A percentile compares a stretch with the other conserved stretches of the same genome.
Evolutionary conservation across 371 early-diverging fungal species (phyloP).

Genomic region (Rhizomucor miehei): DNA sequence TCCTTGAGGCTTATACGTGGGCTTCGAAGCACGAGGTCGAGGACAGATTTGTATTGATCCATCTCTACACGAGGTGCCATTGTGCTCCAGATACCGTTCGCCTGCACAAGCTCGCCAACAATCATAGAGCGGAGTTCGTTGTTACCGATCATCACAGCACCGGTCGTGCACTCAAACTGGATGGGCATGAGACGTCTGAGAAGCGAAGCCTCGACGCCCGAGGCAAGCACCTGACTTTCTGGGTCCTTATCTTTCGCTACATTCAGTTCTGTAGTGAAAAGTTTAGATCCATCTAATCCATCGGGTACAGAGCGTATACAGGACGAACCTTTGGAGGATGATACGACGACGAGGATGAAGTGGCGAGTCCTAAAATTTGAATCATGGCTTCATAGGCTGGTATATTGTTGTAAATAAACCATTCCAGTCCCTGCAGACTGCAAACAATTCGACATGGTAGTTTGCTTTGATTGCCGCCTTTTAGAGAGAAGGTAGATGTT

Average conservation of each 20-base stretch:
- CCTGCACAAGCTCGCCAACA: slow-evolving; percentile 57
- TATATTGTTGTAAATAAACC: slow-evolving; percentile 80
- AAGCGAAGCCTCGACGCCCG: slow-evolving; percentile 33
- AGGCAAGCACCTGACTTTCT: slow-evolving; percentile 24
- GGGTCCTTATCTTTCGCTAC: slow-evolving; percentile 15
- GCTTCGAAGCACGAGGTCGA: slow-evolving; percentile 52
- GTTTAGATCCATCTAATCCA: too few relatives aligned
- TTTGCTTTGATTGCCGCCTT: slow-evolving; percentile 19
- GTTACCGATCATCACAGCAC: slow-evolving; percentile 77
- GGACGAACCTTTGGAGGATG: not conserved
- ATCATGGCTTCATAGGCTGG: slow-evolving; percentile 70
- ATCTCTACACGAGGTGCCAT: slow-evolving; percentile 52
- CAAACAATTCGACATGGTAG: slow-evolving; percentile 65
- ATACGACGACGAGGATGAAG: not conserved
- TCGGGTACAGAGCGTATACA: not conserved
- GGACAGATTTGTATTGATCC: slow-evolving; percentile 60
- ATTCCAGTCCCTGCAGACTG: slow-evolving; percentile 79
- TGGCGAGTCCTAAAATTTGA: slow-evolving; percentile 47
- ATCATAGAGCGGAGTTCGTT: slow-evolving; percentile 66
- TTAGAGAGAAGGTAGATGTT: not conserved
- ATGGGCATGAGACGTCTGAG: slow-evolving; percentile 67
- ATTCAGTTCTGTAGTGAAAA: too few relatives aligned
- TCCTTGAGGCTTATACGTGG: slow-evolving; percentile 56
- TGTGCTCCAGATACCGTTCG: slow-evolving; percentile 62
- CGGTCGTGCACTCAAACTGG: slow-evolving; percentile 67